These are phyloP conservation scores for Suillus cothurnatus DNA, from an alignment of 768 basidiomycete species.

Conservation along the genomic window DNA sequence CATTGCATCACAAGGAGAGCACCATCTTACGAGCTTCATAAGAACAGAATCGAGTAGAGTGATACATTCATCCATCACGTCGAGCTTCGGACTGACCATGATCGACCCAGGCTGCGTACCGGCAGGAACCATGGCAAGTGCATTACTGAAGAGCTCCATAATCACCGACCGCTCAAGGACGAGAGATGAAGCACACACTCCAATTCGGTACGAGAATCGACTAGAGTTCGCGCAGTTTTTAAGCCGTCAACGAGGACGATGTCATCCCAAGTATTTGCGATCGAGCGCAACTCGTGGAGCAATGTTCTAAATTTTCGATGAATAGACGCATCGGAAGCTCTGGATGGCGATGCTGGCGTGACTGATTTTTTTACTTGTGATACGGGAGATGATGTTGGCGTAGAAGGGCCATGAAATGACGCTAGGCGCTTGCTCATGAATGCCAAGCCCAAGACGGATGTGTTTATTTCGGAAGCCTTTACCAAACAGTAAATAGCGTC, in stretches of 20 bases:
- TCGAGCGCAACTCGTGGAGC: slow-evolving; percentile 65
- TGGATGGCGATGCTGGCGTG: slow-evolving; percentile 47
- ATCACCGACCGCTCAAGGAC: neutral
- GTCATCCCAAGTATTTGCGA: slow-evolving; percentile 80
- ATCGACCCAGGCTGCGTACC: slow-evolving; percentile 57
- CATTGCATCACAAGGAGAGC: neutral
- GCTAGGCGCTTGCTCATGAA: slow-evolving; percentile 61
- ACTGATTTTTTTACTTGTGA: slow-evolving; percentile 39
- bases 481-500: slow-evolving; percentile 10
- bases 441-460: slow-evolving; percentile 1
- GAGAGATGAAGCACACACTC: slow-evolving; percentile 54
- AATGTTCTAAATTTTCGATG: slow-evolving; percentile 76
- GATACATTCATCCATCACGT: slow-evolving; percentile 67
- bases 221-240: slow-evolving; percentile 67
- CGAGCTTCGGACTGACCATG: slow-evolving; percentile 67
- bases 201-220: slow-evolving; percentile 82
- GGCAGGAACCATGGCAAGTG: slow-evolving; percentile 52
- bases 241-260: slow-evolving; percentile 79
- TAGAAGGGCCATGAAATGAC: slow-evolving; percentile 80
- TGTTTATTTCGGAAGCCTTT: slow-evolving; percentile 15
- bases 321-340: slow-evolving; percentile 65
- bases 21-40: slow-evolving; percentile 60
- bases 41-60: slow-evolving; percentile 59
- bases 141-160: slow-evolving; percentile 50
- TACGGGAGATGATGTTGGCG: slow-evolving; percentile 70